phyloP scores from a whole-genome alignment of 129 eudicot species.

The Saussurea involucrata region DNA sequence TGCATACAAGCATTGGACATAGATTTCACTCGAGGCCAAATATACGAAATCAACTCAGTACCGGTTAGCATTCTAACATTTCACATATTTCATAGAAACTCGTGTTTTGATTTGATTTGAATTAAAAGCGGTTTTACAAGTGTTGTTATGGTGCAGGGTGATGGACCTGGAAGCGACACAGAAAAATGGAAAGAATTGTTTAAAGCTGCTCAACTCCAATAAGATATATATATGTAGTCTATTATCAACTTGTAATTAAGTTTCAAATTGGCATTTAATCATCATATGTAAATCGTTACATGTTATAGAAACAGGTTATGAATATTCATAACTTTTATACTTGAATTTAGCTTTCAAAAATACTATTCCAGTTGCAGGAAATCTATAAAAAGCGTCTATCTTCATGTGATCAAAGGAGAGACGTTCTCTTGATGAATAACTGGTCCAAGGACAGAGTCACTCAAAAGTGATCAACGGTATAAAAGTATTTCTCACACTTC shows the following conservation, averaged over 20 bases:
- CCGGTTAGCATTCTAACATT: slow-evolving; percentile 33
- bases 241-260: slow-evolving; percentile 1
- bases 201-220: slow-evolving; percentile 45
- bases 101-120: background rate
- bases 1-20: slow-evolving; percentile 91
- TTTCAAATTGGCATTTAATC: slow-evolving; percentile 1
- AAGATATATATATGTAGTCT: background rate
- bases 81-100: background rate
- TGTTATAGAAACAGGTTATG: background rate
- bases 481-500: no score
- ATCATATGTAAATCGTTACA: slow-evolving; percentile 13
- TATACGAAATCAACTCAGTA: slow-evolving; percentile 85
- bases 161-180: slow-evolving; percentile 69
- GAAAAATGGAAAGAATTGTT: slow-evolving; percentile 65
- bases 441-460: no score
- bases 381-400: background rate
- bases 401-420: slow-evolving; percentile 9
- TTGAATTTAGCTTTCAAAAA: background rate
- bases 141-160: slow-evolving; percentile 59
- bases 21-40: slow-evolving; percentile 75
- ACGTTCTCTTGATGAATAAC: no score
- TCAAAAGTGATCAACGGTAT: no score
- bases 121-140: background rate
- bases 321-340: background rate
- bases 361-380: background rate